Evolutionary conservation across 805 yeast species (phyloP).

Genomic region (Kodamaea neixiangensis): DNA sequence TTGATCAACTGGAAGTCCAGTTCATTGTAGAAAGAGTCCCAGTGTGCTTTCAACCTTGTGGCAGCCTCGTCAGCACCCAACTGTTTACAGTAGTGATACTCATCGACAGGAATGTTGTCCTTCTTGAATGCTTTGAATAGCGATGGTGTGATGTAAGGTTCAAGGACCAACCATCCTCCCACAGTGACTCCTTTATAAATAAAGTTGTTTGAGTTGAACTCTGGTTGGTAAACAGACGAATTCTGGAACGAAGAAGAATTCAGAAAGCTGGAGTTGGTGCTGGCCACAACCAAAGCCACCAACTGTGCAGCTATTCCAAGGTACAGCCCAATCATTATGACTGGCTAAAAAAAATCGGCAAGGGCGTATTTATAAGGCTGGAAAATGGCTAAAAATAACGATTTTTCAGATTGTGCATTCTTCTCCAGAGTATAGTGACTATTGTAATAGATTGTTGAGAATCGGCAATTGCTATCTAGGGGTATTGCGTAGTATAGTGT

Average conservation of each 20-base stretch:
- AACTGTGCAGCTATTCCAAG: background rate
- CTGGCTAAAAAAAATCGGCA: background rate
- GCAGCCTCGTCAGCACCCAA: slow-evolving; percentile 52
- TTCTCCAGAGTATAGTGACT: background rate
- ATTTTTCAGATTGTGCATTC: background rate
- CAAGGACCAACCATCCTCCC: slow-evolving; percentile 75
- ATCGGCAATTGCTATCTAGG: no score
- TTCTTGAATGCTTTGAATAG: slow-evolving; percentile 47
- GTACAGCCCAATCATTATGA: background rate
- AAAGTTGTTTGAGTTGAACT: slow-evolving; percentile 12
- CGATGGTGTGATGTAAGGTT: slow-evolving; percentile 71
- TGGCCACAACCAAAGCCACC: background rate
- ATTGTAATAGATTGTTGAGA: background rate
- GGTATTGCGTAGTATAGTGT: background rate
- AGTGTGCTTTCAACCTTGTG: slow-evolving; percentile 49
- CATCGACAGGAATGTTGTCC: slow-evolving; percentile 56
- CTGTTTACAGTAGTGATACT: slow-evolving; percentile 51
- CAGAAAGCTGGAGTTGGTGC: slow-evolving; percentile 7
- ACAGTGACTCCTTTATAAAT: slow-evolving; percentile 48
- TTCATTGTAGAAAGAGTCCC: slow-evolving; percentile 60
- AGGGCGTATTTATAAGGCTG: background rate
- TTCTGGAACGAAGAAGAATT: slow-evolving; percentile 3
- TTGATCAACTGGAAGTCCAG: slow-evolving; percentile 55
- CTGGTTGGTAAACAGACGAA: slow-evolving; percentile 8
- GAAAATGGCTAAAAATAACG: background rate